Base-by-base conservation (phyloP, 371 early-diverging fungal genomes). In the Mucor indicus region DNA sequence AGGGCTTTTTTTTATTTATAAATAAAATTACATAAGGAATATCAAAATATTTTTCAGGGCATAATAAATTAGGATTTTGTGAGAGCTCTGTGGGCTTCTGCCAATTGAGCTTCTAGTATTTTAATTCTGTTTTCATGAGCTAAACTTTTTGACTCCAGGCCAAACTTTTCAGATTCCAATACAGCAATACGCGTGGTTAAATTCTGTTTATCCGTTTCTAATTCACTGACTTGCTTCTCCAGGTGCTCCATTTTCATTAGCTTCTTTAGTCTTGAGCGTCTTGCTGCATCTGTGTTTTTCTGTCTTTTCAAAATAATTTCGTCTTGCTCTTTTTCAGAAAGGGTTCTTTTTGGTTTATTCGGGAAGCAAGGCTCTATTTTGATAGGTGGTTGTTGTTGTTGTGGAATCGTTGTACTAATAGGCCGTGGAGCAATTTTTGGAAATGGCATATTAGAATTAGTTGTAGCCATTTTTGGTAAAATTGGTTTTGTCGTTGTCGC, bases 241-340 rank as follows among this genome's bases (percentile, higher is more conserved):
- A 96, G 81, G 13, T 82, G 72, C 62, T 92, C 91, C 69, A 96
- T 82, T 56, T 84, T 83, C 44, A 81, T 72, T 52, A 89, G 71
- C 79, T 92, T 95, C 67, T 91, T 88, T 36, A 86, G 73, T 32
- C 96, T 86, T 27, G 92, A 91, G 44, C 96, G 90, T 35, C 95
- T 85, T 21, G 96, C 96, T 2, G 96, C 95, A 62, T 94, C 93
- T 10, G 93, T 95, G 70, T 95, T 95, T 75, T 87, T 89, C 49
- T 83, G 82, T 42, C 91, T 84, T 69, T 91, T 91, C 29, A 84
- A 71, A 7, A 81, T 76, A 30, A 87, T 68, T 59, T 85, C 87
- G 24, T 87, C 84, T n/a, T n/a, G n/a, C n/a, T n/a, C n/a, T n/a
- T n/a, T n/a, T n/a, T n/a, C n/a, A n/a, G n/a, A n/a, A n/a, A n/a